Base-by-base conservation (phyloP, 306 rosid species). In the Senna tora region DNA sequence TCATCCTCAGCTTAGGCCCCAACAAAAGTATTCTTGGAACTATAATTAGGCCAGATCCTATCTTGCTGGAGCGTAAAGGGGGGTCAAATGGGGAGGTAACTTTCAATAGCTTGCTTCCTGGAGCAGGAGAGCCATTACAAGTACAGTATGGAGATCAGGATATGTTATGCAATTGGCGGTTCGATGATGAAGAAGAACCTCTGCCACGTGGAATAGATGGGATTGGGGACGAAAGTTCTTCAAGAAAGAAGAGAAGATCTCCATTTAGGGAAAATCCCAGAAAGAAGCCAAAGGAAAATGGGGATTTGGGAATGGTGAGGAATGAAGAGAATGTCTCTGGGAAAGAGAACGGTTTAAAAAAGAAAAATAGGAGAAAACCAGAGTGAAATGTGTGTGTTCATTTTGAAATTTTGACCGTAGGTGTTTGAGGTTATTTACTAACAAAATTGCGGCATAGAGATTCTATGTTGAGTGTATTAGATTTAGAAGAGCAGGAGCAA, bases 1-100 rank as follows among this genome's bases (percentile, higher is more conserved):
- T 65, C 71, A 81, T 91, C 58, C 68, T 76, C 80, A 70, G 67
- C 80, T 75, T 91, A 33, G 97, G 95, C 61, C 88, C 91, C 2
- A 85, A 52, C 55, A 83, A 90, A 82, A 91, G 99, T 82, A 91
- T 94, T 82, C 91, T 94, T 0, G 99, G 99, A 47, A 89, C 96
- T n/a, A 91, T 94, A 84, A 94, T 94, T 62, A 80, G 97, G 77
- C 96, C 99, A 1, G 97, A 94, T 67, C 78, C 87, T 12, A 70
- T 80, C 17, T 81, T 94, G 83, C 64, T 80, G 52, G 87, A 86
- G 76, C 95, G 99, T 36, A 94, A 88, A 75, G 97, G 97, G 15
- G 96, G 96, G 16, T 83, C 65, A 20, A 75, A 82, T 4, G 95
- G 99, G 17, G 87, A 83, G 42, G 86, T 88, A 61, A 86, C 91